Conservation (phyloP, 2,329 filamentous ascomycete genomes). For the Diaporthe caulivora region DNA sequence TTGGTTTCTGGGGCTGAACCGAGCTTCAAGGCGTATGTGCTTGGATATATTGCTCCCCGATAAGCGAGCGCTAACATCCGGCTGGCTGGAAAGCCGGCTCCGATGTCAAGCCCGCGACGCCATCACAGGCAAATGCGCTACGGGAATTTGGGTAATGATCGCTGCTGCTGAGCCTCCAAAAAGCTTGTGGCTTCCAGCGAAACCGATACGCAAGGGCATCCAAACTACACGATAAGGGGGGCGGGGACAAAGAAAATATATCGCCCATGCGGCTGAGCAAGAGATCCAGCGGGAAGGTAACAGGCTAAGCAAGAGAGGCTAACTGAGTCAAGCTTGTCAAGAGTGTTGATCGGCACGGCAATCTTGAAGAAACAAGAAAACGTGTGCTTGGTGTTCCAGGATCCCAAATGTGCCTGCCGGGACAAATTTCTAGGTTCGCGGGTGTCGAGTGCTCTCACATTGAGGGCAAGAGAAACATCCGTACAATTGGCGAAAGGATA, state of each 20-base stretch:
- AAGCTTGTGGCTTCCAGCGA: background rate
- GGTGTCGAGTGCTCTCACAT: background rate
- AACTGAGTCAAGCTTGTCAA: conserved; percentile 23
- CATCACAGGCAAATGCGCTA: background rate
- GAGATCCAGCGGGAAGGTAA: background rate
- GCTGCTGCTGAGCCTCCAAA: background rate
- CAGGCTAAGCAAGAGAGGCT: background rate
- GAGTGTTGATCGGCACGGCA: background rate
- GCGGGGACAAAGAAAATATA: conserved; percentile 17
- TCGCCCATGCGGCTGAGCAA: background rate
- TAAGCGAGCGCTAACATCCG: background rate
- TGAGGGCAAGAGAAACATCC: background rate
- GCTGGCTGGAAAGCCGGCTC: background rate
- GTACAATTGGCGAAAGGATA: background rate
- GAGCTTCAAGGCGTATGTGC: background rate
- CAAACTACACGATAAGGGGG: background rate
- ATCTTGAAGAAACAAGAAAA: background rate
- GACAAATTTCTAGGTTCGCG: background rate
- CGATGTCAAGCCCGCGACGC: background rate
- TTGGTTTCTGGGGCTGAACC: too few relatives aligned
- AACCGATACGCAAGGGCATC: background rate
- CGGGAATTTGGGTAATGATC: background rate
- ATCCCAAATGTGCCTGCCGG: conserved; percentile 1
- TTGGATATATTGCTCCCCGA: conserved; percentile 7
- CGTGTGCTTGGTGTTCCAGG: background rate